Evolutionary conservation across 2,329 filamentous ascomycete genomes (phyloP).

Genomic region (Trichoderma harzianum): DNA sequence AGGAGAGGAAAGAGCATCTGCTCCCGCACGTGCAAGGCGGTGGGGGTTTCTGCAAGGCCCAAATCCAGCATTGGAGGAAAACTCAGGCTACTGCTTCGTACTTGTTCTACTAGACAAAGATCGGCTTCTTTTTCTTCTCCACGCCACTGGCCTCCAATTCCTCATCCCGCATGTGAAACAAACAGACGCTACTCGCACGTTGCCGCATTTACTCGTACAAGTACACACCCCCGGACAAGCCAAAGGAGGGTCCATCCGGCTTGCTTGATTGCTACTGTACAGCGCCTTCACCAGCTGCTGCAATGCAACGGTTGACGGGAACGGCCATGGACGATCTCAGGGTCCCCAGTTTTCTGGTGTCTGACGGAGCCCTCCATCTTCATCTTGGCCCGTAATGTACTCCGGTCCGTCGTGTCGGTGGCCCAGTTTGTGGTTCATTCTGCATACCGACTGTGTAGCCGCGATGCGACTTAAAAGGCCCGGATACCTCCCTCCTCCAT

Average conservation of each 20-base stretch:
- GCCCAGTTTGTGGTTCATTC: not conserved
- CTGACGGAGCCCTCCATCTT: conserved; percentile 7
- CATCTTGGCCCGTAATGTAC: not conserved
- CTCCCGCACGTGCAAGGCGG: conserved; percentile 10
- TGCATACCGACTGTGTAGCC: not conserved
- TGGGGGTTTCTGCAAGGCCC: not conserved
- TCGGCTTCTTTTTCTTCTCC: not conserved
- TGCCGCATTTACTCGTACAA: not conserved
- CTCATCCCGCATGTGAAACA: not conserved
- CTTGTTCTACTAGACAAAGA: not conserved
- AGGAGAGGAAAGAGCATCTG: not conserved
- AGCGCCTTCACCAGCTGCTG: not conserved
- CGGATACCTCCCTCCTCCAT: not conserved
- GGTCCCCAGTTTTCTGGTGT: conserved; percentile 2
- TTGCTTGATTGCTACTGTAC: not conserved
- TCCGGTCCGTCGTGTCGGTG: not conserved
- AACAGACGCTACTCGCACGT: not conserved
- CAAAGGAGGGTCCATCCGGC: not conserved
- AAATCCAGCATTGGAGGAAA: not conserved
- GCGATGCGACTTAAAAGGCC: conserved; percentile 18
- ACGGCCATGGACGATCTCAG: not conserved
- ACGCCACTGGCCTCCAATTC: not conserved
- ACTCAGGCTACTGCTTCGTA: not conserved
- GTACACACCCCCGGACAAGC: not conserved
- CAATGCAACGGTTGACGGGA: not conserved